Base-by-base conservation (phyloP, 1,284 basidiomycete genomes). In the Cryptococcus jaspeensis region DNA sequence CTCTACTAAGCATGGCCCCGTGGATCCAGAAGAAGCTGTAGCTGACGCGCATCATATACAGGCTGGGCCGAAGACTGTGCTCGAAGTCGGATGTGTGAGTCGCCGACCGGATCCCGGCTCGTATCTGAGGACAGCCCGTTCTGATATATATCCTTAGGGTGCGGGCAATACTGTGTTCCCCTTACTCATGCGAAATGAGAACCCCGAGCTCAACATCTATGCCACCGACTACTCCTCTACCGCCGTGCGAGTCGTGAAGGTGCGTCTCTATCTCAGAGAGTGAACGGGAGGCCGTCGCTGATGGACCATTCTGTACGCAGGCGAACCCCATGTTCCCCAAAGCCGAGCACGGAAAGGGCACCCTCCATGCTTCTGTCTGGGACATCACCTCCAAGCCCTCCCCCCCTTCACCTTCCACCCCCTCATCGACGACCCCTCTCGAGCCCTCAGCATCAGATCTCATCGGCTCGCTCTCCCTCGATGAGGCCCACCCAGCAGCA, bases 151-250 rank as follows among this genome's bases (percentile, higher is more conserved):
- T 5, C 43, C 50, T 53, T 53, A 77, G 87, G 91, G 92, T 42
- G 90, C 92, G 16, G 96, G 96, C 25, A 97, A 96, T 72, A 90
- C 94, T 2, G 85, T 94, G 0, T 98, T 96, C 68, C 96, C 96
- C 0, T 79, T 97, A 2, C 80, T 97, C 13, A 81, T 84, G 45
- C 80, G 84, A 41, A 98, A 97, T 73, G 77, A 85, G 70, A 99
- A 99, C 73, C 85, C 90, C 0, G 73, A 84, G 0, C 83, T 99
- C 20, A 73, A 72, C 13, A 80, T 88, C 38, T 83, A 85, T 51
- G 94, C 93, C 0, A 95, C 89, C 64, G 96, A 99, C 77, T 99
- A 96, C 73, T 90, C 93, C 0, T 80, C 81, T 4, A 88, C 91
- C 65, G 96, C 96, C 1, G 84, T 99, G 18, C 85, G 91, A 55